A percentile compares a stretch with the other conserved stretches of the same genome.
Conservation (phyloP, 2,329 filamentous ascomycete species). For the Talaromyces sp. region DNA sequence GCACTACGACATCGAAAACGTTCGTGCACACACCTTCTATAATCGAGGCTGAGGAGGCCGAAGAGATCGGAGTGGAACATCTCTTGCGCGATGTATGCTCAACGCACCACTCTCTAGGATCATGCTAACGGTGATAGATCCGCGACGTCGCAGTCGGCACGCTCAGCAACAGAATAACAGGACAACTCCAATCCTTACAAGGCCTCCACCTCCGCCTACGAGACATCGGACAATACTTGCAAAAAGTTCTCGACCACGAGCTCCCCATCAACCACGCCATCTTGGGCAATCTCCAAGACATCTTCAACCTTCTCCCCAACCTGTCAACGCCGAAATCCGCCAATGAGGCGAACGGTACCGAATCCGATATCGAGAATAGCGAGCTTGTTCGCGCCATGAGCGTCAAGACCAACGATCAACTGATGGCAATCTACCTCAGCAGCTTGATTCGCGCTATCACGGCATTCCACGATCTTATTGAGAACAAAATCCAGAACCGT, state of each 20-base stretch:
- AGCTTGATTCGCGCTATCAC: slow-evolving; percentile 96
- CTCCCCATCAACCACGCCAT: slow-evolving; percentile 97
- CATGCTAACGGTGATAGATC: slow-evolving; percentile 48
- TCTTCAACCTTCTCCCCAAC: slow-evolving; percentile 97
- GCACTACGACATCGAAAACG: slow-evolving; percentile 92
- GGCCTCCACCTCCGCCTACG: slow-evolving; percentile 89
- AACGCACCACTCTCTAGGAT: not conserved
- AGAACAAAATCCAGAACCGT: slow-evolving; percentile 99
- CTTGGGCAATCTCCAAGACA: slow-evolving; percentile 95
- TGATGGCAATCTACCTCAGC: slow-evolving; percentile 97
- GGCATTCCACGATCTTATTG: slow-evolving; percentile 97
- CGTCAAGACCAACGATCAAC: slow-evolving; percentile 97
- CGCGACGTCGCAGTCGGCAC: slow-evolving; percentile 97
- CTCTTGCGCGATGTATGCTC: slow-evolving; percentile 69
- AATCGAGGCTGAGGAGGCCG: slow-evolving; percentile 97
- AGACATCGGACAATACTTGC: slow-evolving; percentile 91
- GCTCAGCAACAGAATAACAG: slow-evolving; percentile 92
- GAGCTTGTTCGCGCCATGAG: slow-evolving; percentile 96
- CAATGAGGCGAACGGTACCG: slow-evolving; percentile 49
- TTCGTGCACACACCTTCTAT: slow-evolving; percentile 98
- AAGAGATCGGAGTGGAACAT: slow-evolving; percentile 98
- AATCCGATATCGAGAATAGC: slow-evolving; percentile 60
- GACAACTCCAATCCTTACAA: slow-evolving; percentile 94
- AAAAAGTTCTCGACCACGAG: slow-evolving; percentile 90
- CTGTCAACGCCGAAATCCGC: slow-evolving; percentile 74